Percentiles rank a stretch among this genome's conserved stretches.
These are phyloP conservation scores for Fraxinus nigra DNA, from an alignment of 305 asterid genomes.

Conservation along the genomic window DNA sequence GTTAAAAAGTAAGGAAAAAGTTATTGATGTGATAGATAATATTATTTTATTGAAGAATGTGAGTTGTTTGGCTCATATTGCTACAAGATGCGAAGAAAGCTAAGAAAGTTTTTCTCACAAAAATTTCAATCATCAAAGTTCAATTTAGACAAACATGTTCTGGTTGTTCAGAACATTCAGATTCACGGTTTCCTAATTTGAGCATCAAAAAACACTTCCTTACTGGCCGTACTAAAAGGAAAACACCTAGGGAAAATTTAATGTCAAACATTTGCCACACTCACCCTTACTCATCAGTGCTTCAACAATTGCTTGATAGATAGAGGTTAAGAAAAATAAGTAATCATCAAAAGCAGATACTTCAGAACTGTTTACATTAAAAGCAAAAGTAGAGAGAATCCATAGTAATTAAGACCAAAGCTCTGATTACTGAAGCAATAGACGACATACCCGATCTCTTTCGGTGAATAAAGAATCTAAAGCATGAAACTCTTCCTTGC, in stretches of 20 bases:
- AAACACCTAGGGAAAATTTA: neutral
- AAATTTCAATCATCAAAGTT: neutral
- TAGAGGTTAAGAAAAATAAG: neutral
- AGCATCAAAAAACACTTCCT: neutral
- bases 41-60: too few relatives aligned
- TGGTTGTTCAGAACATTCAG: neutral
- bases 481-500: constrained; percentile 46
- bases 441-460: constrained; percentile 35
- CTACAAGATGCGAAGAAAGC: constrained; percentile 6
- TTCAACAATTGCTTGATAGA: neutral
- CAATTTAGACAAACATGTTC: neutral
- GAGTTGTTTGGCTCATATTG: neutral
- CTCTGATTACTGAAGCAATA: neutral
- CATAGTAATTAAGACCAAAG: constrained; percentile 4
- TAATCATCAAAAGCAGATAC: neutral
- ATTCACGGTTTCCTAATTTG: neutral
- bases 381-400: neutral
- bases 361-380: neutral
- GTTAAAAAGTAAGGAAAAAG: too few relatives aligned
- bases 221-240: neutral
- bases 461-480: constrained; percentile 33
- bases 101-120: neutral
- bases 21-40: too few relatives aligned
- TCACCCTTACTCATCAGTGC: neutral
- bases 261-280: neutral